phyloP scores from a whole-genome alignment of 176 grass and related monocot genomes.

The Raddia guianensis region DNA sequence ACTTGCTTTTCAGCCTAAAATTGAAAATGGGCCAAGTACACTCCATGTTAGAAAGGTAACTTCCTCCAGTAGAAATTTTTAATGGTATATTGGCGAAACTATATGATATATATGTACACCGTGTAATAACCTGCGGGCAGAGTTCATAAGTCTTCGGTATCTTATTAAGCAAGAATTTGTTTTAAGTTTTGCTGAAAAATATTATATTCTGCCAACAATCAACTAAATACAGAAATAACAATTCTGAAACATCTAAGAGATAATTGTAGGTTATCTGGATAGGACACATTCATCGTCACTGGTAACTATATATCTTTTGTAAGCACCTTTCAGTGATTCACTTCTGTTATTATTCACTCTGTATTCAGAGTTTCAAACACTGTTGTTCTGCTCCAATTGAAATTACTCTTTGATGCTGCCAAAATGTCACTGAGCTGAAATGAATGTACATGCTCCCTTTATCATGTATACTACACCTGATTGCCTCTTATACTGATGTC shows the following conservation, averaged over 20 bases:
- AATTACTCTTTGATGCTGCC: slow-evolving; percentile 14
- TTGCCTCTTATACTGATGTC: not conserved
- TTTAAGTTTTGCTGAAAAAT: not conserved
- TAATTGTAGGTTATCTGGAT: slow-evolving; percentile 9
- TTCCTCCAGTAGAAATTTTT: slow-evolving; percentile 21
- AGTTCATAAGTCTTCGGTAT: not conserved
- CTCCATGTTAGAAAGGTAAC: slow-evolving; percentile 47
- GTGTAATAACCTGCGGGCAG: not conserved
- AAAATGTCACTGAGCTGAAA: not conserved
- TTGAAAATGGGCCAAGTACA: slow-evolving; percentile 57
- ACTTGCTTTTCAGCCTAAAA: slow-evolving; percentile 77
- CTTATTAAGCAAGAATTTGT: slow-evolving; percentile 13
- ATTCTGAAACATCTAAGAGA: not conserved
- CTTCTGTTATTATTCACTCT: slow-evolving; percentile 6
- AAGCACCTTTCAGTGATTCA: not conserved
- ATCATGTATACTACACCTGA: slow-evolving; percentile 17
- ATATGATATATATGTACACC: slow-evolving; percentile 25
- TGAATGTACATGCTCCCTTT: not conserved
- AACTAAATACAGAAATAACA: slow-evolving; percentile 3
- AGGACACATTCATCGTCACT: not conserved
- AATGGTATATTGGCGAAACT: slow-evolving; percentile 8
- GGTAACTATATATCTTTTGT: slow-evolving; percentile 7
- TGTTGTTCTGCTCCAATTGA: slow-evolving; percentile 9
- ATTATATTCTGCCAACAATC: slow-evolving; percentile 3
- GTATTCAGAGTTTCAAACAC: not conserved